A percentile compares a stretch with the other conserved stretches of the same genome.
These are phyloP conservation scores for Omphalea diandra DNA, from an alignment of 441 rosid species.

Conservation along the genomic window DNA sequence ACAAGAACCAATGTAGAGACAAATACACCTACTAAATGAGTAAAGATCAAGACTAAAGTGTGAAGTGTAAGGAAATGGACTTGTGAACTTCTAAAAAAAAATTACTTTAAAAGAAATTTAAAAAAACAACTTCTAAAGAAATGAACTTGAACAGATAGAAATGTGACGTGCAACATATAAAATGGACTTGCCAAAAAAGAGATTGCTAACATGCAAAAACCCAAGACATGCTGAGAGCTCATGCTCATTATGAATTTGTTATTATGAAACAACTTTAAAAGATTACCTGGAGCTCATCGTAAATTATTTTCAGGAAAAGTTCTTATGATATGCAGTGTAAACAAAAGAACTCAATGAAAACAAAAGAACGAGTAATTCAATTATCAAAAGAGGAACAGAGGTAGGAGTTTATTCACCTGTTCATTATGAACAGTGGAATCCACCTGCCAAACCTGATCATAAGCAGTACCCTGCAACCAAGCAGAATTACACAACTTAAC, in stretches of 20 bases:
- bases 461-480: slow-evolving; percentile 68
- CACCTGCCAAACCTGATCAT: slow-evolving; percentile 81
- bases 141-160: no score
- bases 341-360: background rate
- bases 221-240: background rate
- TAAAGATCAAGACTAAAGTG: no score
- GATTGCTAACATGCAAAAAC: no score
- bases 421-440: slow-evolving; percentile 66
- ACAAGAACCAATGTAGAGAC: no score
- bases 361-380: background rate
- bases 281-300: background rate
- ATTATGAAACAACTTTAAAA: background rate
- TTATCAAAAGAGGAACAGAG: background rate
- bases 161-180: no score
- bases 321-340: background rate
- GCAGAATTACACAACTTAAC: slow-evolving; percentile 32
- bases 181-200: no score
- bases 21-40: no score
- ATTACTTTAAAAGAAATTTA: no score
- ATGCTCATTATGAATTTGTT: background rate
- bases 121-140: no score
- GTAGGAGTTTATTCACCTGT: slow-evolving; percentile 55
- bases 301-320: background rate
- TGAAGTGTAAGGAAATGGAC: no score
- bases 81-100: no score